Conservation (phyloP, 2,329 filamentous ascomycete species). For the Arthrobotrys sinensis region DNA sequence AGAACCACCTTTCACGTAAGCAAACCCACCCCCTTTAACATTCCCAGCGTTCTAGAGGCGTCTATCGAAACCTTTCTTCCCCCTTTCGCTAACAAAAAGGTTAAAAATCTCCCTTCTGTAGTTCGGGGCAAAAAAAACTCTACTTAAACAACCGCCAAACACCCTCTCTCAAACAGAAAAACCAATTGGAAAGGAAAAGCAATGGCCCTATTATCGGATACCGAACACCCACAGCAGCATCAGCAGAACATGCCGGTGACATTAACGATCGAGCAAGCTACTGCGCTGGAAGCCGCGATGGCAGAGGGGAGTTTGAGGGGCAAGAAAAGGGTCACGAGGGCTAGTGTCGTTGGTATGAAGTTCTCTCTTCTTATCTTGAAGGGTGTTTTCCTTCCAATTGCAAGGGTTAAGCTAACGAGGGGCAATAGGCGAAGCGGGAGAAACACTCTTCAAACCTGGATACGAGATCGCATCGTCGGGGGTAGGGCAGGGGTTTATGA, state of each 20-base stretch:
- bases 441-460: conserved; percentile 50
- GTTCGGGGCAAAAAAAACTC: not conserved
- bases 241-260: not conserved
- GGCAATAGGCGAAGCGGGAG: conserved; percentile 20
- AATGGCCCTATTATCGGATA: conserved; percentile 16
- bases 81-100: not conserved
- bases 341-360: conserved; percentile 18
- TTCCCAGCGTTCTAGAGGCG: conserved; percentile 16
- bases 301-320: conserved; percentile 37
- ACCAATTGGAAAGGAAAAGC: not conserved
- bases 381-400: not conserved
- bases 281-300: conserved; percentile 50
- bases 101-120: conserved; percentile 7
- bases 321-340: conserved; percentile 28
- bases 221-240: conserved; percentile 25
- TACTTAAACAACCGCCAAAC: conserved; percentile 17
- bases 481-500: conserved; percentile 25
- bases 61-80: conserved; percentile 1
- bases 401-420: conserved; percentile 5
- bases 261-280: conserved; percentile 46
- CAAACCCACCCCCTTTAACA: conserved; percentile 9
- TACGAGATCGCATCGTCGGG: conserved; percentile 33
- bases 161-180: not conserved
- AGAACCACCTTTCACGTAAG: not conserved
- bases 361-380: not conserved